Base-by-base conservation (phyloP, 2,329 filamentous ascomycete species). In the Diaporthe capsici region DNA sequence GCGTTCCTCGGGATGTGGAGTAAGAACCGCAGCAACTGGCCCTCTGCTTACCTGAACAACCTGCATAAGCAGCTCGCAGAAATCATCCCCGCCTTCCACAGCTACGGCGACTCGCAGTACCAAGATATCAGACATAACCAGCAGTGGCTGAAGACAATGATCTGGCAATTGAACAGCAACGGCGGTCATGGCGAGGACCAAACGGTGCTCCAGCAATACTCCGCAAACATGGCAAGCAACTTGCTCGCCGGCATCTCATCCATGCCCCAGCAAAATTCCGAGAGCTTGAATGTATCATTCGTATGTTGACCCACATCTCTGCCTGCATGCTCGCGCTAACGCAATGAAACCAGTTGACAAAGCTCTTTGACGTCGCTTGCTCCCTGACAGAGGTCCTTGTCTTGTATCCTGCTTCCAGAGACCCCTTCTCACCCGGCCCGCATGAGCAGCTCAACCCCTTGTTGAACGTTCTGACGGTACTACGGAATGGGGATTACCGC, bases 291-390 rank as follows among this genome's bases (percentile, higher is more conserved):
- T 25, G 90, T 94, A 53, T 93, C 93, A 37, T 83, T 97, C 83
- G 93, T 94, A 85, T 83, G 91, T 86, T 34, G 9, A 17, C 3
- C n/a, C 42, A 75, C 78, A 2, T 7, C 25, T 31, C 28, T 31
- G 4, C 47, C 71, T 75, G 34, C 74, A 44, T 8, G 13, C 37
- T 8, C 15, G 10, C 10, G 63, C 73, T 77, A 71, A 77, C 12
- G 0, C n/a, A 49, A 17, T n/a, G 8, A 13, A 39, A 0, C 79
- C 79, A 93, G 90, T 91, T 97, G 76, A 94, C 96, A 81, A 96
- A 96, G 82, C 85, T 98, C 17, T 90, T 97, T 79, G 93, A 96
- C 78, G 90, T 96, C 49, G 92, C 94, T 17, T 93, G 90, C 82
- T 92, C 92, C 22, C 87, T 97, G 77, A 93, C 90, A 10, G 94